Percentiles rank a stretch among this genome's conserved stretches.
Evolutionary conservation across 768 basidiomycete species (phyloP).

Genomic region (Boletus tomentosulus): DNA sequence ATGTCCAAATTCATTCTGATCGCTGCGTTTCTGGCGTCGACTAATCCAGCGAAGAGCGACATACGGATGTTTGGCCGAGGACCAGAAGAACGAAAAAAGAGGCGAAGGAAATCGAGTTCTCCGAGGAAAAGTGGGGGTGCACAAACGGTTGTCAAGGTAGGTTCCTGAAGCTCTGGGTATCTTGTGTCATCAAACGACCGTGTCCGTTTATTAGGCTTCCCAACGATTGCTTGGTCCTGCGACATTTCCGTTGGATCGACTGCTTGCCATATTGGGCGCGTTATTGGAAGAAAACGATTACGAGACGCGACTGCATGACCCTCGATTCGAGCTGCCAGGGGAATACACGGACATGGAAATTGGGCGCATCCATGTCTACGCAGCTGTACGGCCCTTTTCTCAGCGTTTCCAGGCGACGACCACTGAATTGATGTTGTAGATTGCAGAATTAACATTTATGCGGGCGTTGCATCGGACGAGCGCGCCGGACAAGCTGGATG

Average conservation of each 20-base stretch:
- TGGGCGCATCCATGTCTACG: constrained; percentile 53
- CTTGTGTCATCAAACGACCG: not conserved
- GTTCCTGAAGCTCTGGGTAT: not conserved
- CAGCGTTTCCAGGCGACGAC: not conserved
- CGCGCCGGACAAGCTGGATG: constrained; percentile 58
- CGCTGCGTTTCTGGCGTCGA: constrained; percentile 77
- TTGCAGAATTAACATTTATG: constrained; percentile 61
- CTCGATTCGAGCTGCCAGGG: constrained; percentile 53
- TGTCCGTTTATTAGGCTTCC: constrained; percentile 44
- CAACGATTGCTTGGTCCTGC: constrained; percentile 78
- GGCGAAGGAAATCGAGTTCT: constrained; percentile 41
- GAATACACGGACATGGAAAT: constrained; percentile 77
- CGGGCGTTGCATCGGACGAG: constrained; percentile 65
- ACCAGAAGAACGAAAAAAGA: constrained; percentile 58
- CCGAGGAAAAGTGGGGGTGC: constrained; percentile 33
- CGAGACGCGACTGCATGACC: constrained; percentile 42
- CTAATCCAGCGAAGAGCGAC: constrained; percentile 79
- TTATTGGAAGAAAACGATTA: constrained; percentile 67
- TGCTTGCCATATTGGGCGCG: constrained; percentile 75
- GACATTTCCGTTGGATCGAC: constrained; percentile 72
- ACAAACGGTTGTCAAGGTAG: constrained; percentile 46
- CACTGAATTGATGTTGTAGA: constrained; percentile 35
- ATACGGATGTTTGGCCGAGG: constrained; percentile 79
- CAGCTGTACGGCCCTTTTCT: constrained; percentile 43
- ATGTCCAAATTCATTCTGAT: constrained; percentile 75